These are phyloP conservation scores for Barnettozyma wickerhamii DNA, from an alignment of 805 yeast genomes.

Conservation along the genomic window DNA sequence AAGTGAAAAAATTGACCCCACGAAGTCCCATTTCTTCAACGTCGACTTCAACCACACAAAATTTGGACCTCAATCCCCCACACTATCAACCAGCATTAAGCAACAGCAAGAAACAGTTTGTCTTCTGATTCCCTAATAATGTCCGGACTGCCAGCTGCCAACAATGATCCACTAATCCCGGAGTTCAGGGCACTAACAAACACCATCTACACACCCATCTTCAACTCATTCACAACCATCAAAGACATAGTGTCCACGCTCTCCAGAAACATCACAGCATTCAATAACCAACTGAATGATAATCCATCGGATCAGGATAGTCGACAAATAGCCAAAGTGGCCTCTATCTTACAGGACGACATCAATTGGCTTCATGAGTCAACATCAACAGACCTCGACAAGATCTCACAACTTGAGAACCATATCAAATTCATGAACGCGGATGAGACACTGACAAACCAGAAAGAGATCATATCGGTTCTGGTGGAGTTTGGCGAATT, in stretches of 20 bases:
- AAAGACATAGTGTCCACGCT: constrained; percentile 2
- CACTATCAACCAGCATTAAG: too few relatives aligned
- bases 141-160: constrained; percentile 8
- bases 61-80: too few relatives aligned
- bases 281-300: not conserved
- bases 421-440: constrained; percentile 11
- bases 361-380: constrained; percentile 9
- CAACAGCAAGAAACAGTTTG: too few relatives aligned
- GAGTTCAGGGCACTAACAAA: constrained; percentile 5
- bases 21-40: too few relatives aligned
- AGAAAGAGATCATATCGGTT: constrained; percentile 8
- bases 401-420: constrained; percentile 4
- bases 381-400: constrained; percentile 2
- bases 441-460: constrained; percentile 10
- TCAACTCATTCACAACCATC: constrained; percentile 4
- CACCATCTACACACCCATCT: constrained; percentile 7
- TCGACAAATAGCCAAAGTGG: not conserved
- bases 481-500: constrained; percentile 10
- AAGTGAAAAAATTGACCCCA: too few relatives aligned
- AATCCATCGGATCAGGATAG: too few relatives aligned
- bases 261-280: not conserved
- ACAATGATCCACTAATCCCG: constrained; percentile 8
- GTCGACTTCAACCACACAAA: too few relatives aligned
- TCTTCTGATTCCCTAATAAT: not conserved
- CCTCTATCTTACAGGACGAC: constrained; percentile 3